phyloP scores from a whole-genome alignment of 352 stramenopile genomes.

The Aphanomyces invadans region DNA sequence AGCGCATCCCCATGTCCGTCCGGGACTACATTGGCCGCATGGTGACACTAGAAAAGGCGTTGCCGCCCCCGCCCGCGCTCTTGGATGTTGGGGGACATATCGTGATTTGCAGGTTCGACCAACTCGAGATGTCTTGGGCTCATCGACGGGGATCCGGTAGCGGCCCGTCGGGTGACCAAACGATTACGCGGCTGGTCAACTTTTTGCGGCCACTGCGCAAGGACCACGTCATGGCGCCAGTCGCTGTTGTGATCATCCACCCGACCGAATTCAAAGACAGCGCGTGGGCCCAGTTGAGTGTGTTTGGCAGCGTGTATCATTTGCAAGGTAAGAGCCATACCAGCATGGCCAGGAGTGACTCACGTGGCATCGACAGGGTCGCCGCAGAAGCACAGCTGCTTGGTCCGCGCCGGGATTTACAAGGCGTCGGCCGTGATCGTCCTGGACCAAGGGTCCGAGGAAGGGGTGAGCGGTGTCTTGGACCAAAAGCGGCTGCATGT shows the following conservation, averaged over 20 bases:
- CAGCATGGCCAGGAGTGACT: no score
- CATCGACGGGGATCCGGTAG: no score
- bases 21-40: conserved; percentile 52
- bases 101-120: conserved; percentile 73
- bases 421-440: conserved; percentile 72
- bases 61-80: conserved; percentile 36
- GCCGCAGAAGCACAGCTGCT: conserved; percentile 59
- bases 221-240: conserved; percentile 51
- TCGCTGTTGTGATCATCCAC: conserved; percentile 73
- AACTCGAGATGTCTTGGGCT: neutral
- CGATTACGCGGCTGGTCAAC: conserved; percentile 56
- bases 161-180: conserved; percentile 33
- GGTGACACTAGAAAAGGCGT: conserved; percentile 33
- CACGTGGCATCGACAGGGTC: conserved; percentile 30
- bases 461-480: no score
- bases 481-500: no score
- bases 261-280: conserved; percentile 51
- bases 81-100: conserved; percentile 55
- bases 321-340: conserved; percentile 38
- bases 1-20: conserved; percentile 49
- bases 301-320: conserved; percentile 74
- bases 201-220: conserved; percentile 68
- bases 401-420: conserved; percentile 69
- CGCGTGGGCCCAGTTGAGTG: conserved; percentile 55
- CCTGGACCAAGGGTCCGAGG: conserved; percentile 60